A percentile compares a stretch with the other conserved stretches of the same genome.
These are phyloP conservation scores for Pestalotiopsis sp. DNA, from an alignment of 2,329 filamentous ascomycete species.

Conservation along the genomic window DNA sequence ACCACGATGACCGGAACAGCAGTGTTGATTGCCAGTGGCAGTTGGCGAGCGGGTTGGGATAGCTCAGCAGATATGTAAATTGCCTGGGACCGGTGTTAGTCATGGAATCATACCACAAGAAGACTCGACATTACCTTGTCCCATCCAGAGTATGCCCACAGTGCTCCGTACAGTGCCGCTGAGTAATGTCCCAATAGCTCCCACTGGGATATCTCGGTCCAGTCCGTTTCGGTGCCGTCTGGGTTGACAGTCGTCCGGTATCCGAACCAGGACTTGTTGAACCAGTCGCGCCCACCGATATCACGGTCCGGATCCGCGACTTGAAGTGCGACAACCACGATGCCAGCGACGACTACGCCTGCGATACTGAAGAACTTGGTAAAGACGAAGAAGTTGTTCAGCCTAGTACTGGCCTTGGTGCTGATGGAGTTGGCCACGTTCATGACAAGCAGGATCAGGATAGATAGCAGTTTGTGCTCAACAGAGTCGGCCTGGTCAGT, in stretches of 20 bases:
- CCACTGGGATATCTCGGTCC: conserved; percentile 54
- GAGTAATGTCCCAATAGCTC: conserved; percentile 62
- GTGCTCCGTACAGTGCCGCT: conserved; percentile 61
- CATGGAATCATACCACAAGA: not conserved
- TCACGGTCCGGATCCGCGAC: conserved; percentile 36
- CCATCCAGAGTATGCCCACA: conserved; percentile 70
- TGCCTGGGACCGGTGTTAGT: conserved; percentile 37
- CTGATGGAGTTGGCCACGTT: conserved; percentile 58
- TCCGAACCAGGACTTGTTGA: conserved; percentile 56
- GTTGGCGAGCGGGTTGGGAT: conserved; percentile 50
- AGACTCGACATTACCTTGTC: conserved; percentile 53
- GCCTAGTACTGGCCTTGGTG: conserved; percentile 55
- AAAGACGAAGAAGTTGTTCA: conserved; percentile 58
- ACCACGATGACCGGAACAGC: conserved; percentile 61
- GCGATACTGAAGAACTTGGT: conserved; percentile 55
- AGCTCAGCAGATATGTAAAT: conserved; percentile 60
- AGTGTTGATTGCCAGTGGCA: conserved; percentile 64
- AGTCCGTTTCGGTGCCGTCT: conserved; percentile 51
- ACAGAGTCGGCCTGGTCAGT: conserved; percentile 44
- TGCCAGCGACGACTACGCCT: conserved; percentile 49
- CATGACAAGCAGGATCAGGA: conserved; percentile 48
- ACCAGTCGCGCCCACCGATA: conserved; percentile 54
- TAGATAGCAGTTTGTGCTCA: conserved; percentile 54
- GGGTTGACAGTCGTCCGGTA: conserved; percentile 51
- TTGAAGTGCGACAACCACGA: conserved; percentile 48